phyloP scores from a whole-genome alignment of 148 eudicot species.

The Vaccinium corymbosum region DNA sequence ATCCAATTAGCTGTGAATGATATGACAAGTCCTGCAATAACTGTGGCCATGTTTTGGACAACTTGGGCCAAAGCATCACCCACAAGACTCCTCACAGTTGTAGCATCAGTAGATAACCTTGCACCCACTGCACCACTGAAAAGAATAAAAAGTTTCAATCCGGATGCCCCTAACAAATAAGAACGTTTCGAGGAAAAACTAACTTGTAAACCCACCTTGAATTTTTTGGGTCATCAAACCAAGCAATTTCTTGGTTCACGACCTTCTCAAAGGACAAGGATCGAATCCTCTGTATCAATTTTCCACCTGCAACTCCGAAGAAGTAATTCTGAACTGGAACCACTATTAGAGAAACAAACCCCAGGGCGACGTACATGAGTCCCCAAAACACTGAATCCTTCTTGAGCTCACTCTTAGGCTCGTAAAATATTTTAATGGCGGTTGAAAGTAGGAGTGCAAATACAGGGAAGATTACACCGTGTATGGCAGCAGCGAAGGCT shows the following conservation, averaged over 20 bases:
- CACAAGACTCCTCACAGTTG: conserved; percentile 70
- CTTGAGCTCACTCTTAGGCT: conserved; percentile 39
- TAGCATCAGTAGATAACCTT: conserved; percentile 79
- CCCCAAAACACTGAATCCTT: conserved; percentile 65
- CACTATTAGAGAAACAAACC: conserved; percentile 27
- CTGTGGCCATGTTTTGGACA: conserved; percentile 63
- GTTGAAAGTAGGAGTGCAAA: conserved; percentile 60
- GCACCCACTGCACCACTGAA: conserved; percentile 87
- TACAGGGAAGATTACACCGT: conserved; percentile 66
- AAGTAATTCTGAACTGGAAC: conserved; percentile 63
- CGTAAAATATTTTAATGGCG: conserved; percentile 57
- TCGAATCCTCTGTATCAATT: conserved; percentile 61
- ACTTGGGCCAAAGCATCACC: conserved; percentile 69
- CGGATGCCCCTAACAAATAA: not conserved
- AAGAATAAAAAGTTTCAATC: not conserved
- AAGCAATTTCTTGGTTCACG: conserved; percentile 75
- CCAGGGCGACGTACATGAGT: conserved; percentile 42
- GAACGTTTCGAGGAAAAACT: not conserved
- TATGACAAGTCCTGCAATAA: conserved; percentile 55
- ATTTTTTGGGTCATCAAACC: conserved; percentile 84
- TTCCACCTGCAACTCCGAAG: conserved; percentile 84
- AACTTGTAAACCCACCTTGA: conserved; percentile 46
- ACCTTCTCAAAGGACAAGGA: conserved; percentile 62
- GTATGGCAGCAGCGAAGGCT: conserved; percentile 48
- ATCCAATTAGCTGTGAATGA: conserved; percentile 79